These are phyloP conservation scores for Benincasa hispida DNA, from an alignment of 306 rosid genomes.

Conservation along the genomic window DNA sequence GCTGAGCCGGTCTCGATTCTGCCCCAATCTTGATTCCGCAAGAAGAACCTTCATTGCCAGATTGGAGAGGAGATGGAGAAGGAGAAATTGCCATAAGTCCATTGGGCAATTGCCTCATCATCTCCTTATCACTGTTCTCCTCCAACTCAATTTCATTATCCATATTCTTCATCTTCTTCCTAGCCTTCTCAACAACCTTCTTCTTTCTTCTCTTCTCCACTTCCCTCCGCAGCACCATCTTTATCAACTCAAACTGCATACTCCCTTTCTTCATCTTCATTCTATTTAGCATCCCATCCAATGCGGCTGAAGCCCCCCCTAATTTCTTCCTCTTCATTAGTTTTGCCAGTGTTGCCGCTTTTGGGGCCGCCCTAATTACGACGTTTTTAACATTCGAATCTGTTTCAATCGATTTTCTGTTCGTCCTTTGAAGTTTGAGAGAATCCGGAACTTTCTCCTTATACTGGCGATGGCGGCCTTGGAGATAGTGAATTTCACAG, in stretches of 20 bases:
- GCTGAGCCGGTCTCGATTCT: slow-evolving; percentile 18
- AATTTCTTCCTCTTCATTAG: slow-evolving; percentile 40
- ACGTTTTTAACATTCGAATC: slow-evolving; percentile 25
- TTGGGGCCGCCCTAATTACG: slow-evolving; percentile 42
- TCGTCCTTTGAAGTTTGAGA: slow-evolving; percentile 59
- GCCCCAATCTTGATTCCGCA: slow-evolving; percentile 40
- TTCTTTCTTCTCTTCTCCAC: slow-evolving; percentile 52
- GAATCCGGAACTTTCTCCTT: slow-evolving; percentile 80
- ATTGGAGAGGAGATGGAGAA: slow-evolving; percentile 31
- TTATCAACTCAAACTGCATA: slow-evolving; percentile 65
- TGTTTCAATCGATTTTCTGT: slow-evolving; percentile 15
- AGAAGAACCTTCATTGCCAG: slow-evolving; percentile 45
- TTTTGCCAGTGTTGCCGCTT: slow-evolving; percentile 28
- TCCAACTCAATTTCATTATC: slow-evolving; percentile 17
- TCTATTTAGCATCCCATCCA: slow-evolving; percentile 30
- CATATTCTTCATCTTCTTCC: slow-evolving; percentile 17
- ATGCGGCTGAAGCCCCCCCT: slow-evolving; percentile 19
- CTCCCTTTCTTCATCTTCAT: slow-evolving; percentile 35
- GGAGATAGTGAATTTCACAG: slow-evolving; percentile 84
- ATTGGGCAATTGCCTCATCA: slow-evolving; percentile 70
- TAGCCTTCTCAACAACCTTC: slow-evolving; percentile 7
- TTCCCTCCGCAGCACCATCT: slow-evolving; percentile 76
- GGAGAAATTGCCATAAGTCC: slow-evolving; percentile 83
- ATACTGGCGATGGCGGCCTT: slow-evolving; percentile 72
- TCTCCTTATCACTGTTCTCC: slow-evolving; percentile 30